Evolutionary conservation across 129 eudicot genomes (phyloP), one percentile per base, ranked within the genome.

Genomic region (Pittosporum tobira): DNA sequence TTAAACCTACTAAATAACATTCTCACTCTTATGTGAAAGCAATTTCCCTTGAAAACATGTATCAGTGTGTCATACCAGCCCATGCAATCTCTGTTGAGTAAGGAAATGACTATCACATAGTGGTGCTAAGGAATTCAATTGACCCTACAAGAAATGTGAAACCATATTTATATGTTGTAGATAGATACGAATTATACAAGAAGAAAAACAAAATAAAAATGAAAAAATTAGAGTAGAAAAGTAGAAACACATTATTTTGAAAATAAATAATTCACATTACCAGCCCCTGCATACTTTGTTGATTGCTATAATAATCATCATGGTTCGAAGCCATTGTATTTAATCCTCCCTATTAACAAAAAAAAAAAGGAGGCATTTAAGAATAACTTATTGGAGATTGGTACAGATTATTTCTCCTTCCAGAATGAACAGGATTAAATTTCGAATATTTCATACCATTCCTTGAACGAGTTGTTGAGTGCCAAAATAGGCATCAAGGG

Each of bases 281-380:
- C 62, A 40, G 63, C n/a, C 30, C 74, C 68, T 61, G 74, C 38
- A 52, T 61, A 49, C 47, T 47, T 47, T 40, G 51, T 23, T 62
- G 74, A 46, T 70, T 70, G 44, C 48, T n/a, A 42, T 19, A 51
- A 45, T 30, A 68, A 48, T 59, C 66, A 22, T 50, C 24, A 15
- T 61, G 21, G 20, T 43, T 61, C 7, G 55, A 46, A 48, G 63
- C 42, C 24, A 43, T 14, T 1, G 56, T 4, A 56, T 47, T 55
- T 42, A 56, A 5, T 34, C 30, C 64, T 7, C 24, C 71, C 71
- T 66, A 37, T 3, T n/a, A n/a, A n/a, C n/a, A 66, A 1, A 21
- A 48, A 3, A 21, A 12, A 4, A 31, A 18, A 51, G 28, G 16
- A 48, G 29, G 36, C 53, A 11, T 27, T 20, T 30, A 22, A 29